These are phyloP conservation scores for Saussurea involucrata DNA, from an alignment of 129 eudicot genomes.

Conservation along the genomic window DNA sequence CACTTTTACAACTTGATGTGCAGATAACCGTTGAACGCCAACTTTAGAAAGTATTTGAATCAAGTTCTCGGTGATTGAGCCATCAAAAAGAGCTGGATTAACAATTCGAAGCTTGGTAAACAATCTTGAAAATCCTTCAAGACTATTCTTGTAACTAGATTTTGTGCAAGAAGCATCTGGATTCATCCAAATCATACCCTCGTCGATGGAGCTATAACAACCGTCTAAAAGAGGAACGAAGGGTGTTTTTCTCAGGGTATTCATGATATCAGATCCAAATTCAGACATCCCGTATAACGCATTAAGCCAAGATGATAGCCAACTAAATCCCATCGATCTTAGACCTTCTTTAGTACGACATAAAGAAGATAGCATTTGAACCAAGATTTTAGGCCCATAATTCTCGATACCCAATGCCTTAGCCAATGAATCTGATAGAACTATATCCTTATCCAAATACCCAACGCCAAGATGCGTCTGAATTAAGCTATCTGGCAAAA, in stretches of 20 bases:
- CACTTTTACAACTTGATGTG: constrained; percentile 68
- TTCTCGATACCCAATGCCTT: constrained; percentile 70
- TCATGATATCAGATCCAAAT: constrained; percentile 44
- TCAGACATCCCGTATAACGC: constrained; percentile 44
- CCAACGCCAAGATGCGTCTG: constrained; percentile 86
- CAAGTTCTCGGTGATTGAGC: constrained; percentile 33
- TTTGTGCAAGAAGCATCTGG: constrained; percentile 27
- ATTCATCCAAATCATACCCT: constrained; percentile 77
- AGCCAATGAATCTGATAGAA: constrained; percentile 66
- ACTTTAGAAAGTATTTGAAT: constrained; percentile 53
- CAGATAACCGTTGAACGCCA: constrained; percentile 74
- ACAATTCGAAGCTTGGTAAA: constrained; percentile 63
- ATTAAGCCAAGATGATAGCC: constrained; percentile 77
- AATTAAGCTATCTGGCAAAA: constrained; percentile 70
- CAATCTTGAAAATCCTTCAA: constrained; percentile 49
- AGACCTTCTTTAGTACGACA: constrained; percentile 49
- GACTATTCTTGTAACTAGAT: constrained; percentile 26
- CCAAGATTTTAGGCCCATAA: constrained; percentile 65
- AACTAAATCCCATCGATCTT: constrained; percentile 56
- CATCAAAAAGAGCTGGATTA: constrained; percentile 53
- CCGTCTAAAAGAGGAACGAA: constrained; percentile 84
- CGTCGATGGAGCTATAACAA: constrained; percentile 53
- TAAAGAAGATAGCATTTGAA: constrained; percentile 54
- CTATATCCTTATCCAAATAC: constrained; percentile 60
- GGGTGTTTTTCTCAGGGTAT: constrained; percentile 43